Base-by-base conservation (phyloP, 192 early-diverging fungal genomes). In the Entomortierella lignicola region DNA sequence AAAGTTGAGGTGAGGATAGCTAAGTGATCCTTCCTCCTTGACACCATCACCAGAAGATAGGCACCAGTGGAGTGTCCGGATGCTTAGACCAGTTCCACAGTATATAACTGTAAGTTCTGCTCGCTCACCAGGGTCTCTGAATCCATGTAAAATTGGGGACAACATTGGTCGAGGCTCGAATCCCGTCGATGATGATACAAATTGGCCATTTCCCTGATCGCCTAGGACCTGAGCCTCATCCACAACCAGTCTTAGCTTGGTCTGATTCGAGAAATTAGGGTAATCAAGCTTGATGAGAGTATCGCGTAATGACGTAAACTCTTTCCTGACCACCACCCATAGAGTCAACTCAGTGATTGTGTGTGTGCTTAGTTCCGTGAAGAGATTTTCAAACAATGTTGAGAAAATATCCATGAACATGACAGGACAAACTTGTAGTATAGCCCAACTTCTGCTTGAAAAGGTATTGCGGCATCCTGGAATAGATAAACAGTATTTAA, bases 1-100 rank as follows among this genome's bases (percentile, higher is more conserved):
- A 37, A 37, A 37, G 34, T 37, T 10, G 10, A 37, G 34, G 5
- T 37, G 34, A 37, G n/a, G n/a, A 37, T 37, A 37, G 34, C 34
- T 37, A 10, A 37, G 34, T 37, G 34, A 37, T 37, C 34, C 34
- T 37, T 37, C 34, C 34, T 37, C 34, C 34, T 37, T 37, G 34
- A 37, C 34, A 37, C 34, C 34, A 37, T 37, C 34, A 10, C 34
- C 34, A 37, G 34, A 37, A 37, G 34, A 37, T 37, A 37, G 34
- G 34, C 34, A 37, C 32, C 48, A 50, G 21, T 17, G 20, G 15
- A 15, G 48, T 50, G 48, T 50, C 17, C 15, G 48, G 48, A 50
- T 50, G 48, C 48, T 50, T 50, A 50, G 48, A 50, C 48, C 21
- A 50, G 48, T 50, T 50, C 48, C 48, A 50, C 21, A 50, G 48